A percentile compares a stretch with the other conserved stretches of the same genome.
Conservation (phyloP, 148 eudicot genomes). For the Drosera capensis region DNA sequence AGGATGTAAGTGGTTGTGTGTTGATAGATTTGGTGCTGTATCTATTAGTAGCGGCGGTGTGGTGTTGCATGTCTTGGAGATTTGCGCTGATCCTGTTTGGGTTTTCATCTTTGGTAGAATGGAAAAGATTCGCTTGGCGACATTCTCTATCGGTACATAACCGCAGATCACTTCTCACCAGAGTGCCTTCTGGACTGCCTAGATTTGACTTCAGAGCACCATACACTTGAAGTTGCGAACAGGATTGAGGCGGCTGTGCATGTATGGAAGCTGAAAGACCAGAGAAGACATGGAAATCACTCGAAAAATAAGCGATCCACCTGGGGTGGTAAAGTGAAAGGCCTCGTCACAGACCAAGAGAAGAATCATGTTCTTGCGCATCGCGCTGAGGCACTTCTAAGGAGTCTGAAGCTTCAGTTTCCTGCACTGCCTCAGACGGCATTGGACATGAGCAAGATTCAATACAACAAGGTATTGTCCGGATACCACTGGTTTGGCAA, state of each 20-base stretch:
- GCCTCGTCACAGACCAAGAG: constrained; percentile 15
- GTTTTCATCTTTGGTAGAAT: constrained; percentile 17
- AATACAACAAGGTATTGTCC: constrained; percentile 26
- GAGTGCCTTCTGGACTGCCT: constrained; percentile 28
- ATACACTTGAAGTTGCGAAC: constrained; percentile 32
- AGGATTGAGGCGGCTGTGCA: constrained; percentile 25
- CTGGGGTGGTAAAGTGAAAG: constrained; percentile 31
- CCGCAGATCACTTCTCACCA: constrained; percentile 28
- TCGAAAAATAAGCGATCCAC: constrained; percentile 11
- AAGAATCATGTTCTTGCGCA: constrained; percentile 20
- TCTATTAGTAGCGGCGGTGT: too few relatives aligned
- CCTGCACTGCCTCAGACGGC: constrained; percentile 33
- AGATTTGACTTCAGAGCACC: constrained; percentile 31
- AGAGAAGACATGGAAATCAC: constrained; percentile 11
- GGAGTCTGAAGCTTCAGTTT: constrained; percentile 22
- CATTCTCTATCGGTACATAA: constrained; percentile 20
- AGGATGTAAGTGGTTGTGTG: too few relatives aligned
- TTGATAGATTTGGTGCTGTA: too few relatives aligned
- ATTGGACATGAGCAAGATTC: constrained; percentile 34
- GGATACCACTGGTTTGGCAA: neutral
- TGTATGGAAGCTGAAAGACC: constrained; percentile 25
- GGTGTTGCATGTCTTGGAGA: neutral
- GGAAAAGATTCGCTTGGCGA: constrained; percentile 36
- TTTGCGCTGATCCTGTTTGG: neutral
- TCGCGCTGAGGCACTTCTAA: constrained; percentile 28